A percentile compares a stretch with the other conserved stretches of the same genome.
phyloP scores from a whole-genome alignment of 805 yeast species.

The Spathaspora hagerdaliae region DNA sequence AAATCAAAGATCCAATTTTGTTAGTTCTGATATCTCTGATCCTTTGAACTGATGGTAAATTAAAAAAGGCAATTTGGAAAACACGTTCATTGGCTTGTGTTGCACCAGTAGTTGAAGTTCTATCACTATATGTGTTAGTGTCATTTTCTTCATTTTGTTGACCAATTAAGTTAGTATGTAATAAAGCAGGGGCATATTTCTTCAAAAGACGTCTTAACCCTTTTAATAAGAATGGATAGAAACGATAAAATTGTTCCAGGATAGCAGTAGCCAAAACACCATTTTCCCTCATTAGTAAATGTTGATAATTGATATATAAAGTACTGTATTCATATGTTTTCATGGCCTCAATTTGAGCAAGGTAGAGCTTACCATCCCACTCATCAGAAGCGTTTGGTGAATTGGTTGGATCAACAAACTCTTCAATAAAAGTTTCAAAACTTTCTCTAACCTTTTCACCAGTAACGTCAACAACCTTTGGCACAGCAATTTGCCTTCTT shows the following conservation, averaged over 20 bases:
- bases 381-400: conserved; percentile 23
- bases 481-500: conserved; percentile 64
- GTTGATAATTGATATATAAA: conserved; percentile 80
- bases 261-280: conserved; percentile 89
- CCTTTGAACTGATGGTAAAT: conserved; percentile 75
- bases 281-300: conserved; percentile 68
- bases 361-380: conserved; percentile 57
- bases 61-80: conserved; percentile 88
- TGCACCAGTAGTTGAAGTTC: conserved; percentile 37
- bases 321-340: conserved; percentile 70
- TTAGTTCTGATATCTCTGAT: conserved; percentile 90
- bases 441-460: conserved; percentile 93
- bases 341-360: conserved; percentile 81
- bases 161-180: conserved; percentile 42
- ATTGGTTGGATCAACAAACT: conserved; percentile 41
- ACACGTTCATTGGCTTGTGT: conserved; percentile 59
- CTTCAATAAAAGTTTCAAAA: conserved; percentile 79
- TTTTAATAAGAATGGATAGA: conserved; percentile 74
- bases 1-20: conserved; percentile 76
- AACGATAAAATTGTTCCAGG: conserved; percentile 87
- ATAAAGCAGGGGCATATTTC: conserved; percentile 67
- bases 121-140: neutral
- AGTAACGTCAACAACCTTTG: conserved; percentile 84
- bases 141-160: conserved; percentile 28
- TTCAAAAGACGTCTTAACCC: conserved; percentile 74